A percentile compares a stretch with the other conserved stretches of the same genome.
Conservation (phyloP, 2,329 filamentous ascomycete species). For the Fulvia fulva region DNA sequence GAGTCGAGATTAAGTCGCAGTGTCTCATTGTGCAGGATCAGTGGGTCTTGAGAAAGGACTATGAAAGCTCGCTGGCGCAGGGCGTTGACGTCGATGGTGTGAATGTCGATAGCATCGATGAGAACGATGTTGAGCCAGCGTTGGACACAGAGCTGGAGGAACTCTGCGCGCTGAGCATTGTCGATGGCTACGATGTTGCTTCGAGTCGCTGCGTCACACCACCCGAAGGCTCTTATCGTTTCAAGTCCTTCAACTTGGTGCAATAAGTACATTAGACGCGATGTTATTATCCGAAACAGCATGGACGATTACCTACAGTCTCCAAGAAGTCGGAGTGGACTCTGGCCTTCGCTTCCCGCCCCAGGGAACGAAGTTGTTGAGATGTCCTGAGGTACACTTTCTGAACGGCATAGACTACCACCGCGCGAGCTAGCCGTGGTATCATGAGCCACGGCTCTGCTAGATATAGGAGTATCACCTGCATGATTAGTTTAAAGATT, state of each 20-base stretch:
- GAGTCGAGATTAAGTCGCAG: no score
- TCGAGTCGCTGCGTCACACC: neutral
- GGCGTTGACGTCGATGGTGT: no score
- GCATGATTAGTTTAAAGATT: constrained; percentile 1
- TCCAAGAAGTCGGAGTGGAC: neutral
- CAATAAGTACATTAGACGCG: no score
- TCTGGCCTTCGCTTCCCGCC: neutral
- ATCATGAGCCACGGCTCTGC: neutral
- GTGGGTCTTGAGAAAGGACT: no score
- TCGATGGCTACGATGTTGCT: constrained; percentile 1
- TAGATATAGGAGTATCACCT: neutral
- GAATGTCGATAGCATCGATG: no score
- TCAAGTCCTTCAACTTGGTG: neutral
- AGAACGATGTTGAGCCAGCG: no score
- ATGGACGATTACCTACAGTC: no score
- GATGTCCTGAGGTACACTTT: neutral
- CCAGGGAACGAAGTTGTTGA: neutral
- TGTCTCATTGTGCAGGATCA: no score
- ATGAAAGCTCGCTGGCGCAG: no score
- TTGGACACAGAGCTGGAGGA: neutral
- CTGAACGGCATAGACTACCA: no score
- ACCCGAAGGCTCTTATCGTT: constrained; percentile 5
- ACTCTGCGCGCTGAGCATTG: neutral
- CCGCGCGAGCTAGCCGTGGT: neutral
- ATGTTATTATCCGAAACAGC: no score